Conservation (phyloP, 768 basidiomycete species). For the Inosperma sp. region DNA sequence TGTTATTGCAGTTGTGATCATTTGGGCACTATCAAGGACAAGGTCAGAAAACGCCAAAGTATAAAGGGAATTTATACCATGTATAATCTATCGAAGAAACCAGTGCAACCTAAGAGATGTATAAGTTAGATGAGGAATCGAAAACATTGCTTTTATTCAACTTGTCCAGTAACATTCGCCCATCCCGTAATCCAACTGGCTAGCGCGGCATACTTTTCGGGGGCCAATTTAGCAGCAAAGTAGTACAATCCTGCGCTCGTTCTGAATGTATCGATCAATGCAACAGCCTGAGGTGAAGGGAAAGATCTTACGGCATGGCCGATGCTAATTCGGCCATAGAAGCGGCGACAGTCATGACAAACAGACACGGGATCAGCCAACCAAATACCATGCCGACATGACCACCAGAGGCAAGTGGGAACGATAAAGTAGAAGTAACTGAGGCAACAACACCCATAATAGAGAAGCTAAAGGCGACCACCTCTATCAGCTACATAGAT, state of each 20-base stretch:
- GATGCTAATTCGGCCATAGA: constrained; percentile 73
- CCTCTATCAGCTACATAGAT: neutral
- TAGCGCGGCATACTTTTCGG: constrained; percentile 53
- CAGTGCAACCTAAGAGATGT: constrained; percentile 32
- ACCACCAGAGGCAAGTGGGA: constrained; percentile 59
- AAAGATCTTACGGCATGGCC: constrained; percentile 62
- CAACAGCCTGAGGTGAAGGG: neutral
- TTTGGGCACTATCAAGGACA: constrained; percentile 47
- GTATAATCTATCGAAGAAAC: constrained; percentile 76
- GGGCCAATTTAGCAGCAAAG: constrained; percentile 71
- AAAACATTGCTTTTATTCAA: constrained; percentile 9
- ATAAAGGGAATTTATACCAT: constrained; percentile 21
- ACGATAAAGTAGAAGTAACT: constrained; percentile 61
- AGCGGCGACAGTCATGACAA: constrained; percentile 62
- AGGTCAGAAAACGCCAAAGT: constrained; percentile 2
- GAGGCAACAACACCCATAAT: constrained; percentile 73
- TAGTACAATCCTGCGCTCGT: constrained; percentile 79
- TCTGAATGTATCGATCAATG: constrained; percentile 28
- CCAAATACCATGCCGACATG: constrained; percentile 77
- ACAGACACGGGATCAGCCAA: constrained; percentile 67
- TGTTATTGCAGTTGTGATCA: constrained; percentile 68
- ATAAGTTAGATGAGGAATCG: neutral
- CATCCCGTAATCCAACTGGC: constrained; percentile 41
- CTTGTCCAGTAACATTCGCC: constrained; percentile 69
- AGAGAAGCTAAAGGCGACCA: constrained; percentile 58